Conservation (phyloP, 176 grass and related monocot species). For the Oryza coarctata region DNA sequence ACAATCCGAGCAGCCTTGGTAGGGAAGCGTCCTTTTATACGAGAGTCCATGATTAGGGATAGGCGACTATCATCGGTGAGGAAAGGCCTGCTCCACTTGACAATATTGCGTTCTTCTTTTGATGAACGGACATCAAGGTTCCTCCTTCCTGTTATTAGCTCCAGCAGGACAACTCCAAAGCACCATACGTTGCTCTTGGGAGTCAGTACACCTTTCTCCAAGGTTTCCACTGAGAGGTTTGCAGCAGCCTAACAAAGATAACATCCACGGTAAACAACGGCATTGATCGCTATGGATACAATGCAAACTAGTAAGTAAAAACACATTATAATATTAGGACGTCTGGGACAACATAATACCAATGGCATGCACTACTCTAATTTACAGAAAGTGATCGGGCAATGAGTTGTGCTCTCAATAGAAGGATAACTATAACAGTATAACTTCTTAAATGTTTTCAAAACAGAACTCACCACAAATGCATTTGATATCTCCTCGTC, state of each 20-base stretch:
- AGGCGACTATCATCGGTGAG: constrained; percentile 86
- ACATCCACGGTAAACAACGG: constrained; percentile 16
- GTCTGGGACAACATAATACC: background rate
- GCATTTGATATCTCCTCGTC: constrained; percentile 58
- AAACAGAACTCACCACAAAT: constrained; percentile 53
- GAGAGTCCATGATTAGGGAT: constrained; percentile 90
- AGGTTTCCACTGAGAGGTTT: constrained; percentile 80
- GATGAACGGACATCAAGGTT: constrained; percentile 68
- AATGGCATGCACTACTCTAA: background rate
- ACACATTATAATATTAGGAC: background rate
- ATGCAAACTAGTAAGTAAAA: background rate
- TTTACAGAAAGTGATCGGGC: background rate
- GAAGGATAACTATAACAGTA: background rate
- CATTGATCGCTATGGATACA: background rate
- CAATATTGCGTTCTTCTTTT: constrained; percentile 85
- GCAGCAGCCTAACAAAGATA: constrained; percentile 57
- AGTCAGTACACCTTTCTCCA: constrained; percentile 92
- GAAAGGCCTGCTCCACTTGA: constrained; percentile 90
- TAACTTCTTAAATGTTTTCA: background rate
- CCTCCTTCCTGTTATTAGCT: constrained; percentile 87
- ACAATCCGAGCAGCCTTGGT: constrained; percentile 81
- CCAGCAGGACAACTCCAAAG: constrained; percentile 90
- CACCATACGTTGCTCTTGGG: constrained; percentile 98
- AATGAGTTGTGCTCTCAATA: background rate
- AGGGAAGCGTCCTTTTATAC: constrained; percentile 89